Base-by-base conservation (phyloP, 306 rosid genomes). In the Vigna unguiculata region DNA sequence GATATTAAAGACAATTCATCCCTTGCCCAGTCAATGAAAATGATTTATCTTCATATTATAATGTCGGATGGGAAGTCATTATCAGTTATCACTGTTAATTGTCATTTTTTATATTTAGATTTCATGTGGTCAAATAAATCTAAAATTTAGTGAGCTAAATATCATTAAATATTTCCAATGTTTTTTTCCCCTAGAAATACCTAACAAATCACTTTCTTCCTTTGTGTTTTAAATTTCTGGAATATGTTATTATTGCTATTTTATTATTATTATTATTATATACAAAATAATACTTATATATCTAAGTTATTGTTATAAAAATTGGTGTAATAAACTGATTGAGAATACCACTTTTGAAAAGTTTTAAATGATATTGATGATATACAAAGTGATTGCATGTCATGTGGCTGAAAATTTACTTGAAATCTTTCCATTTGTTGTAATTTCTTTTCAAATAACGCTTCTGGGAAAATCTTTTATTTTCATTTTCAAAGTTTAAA, bases 51-150 rank as follows among this genome's bases (percentile, higher is more conserved):
- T 61, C 51, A 16, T 60, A 22, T 30, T 60, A 60, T 24, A 28
- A 54, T 64, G 51, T 63, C 9, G 52, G 68, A 43, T 72, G 40
- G 15, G 19, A 9, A 11, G 54, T 73, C 79, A 15, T 62, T 53
- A 41, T 64, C 79, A 40, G n/a, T 71, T 9, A 17, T 1, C 41
- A 30, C 21, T 1, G 6, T 12, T 22, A 41, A 16, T 52, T 52
- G 7, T 19, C 15, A 45, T 51, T 71, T 15, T 25, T 62, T 13
- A 25, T 28, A 53, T 19, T n/a, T 11, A 25, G 14, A 43, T 15
- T 71, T 70, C 77, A 59, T 46, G 3, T 24, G 24, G 15, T 36
- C 21, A 21, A 77, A 36, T 41, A 41, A 40, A 7, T 28, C 14
- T 36, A 61, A 47, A 64, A 9, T 64, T 63, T 25, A 34, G 24